phyloP scores from a whole-genome alignment of 2,329 filamentous ascomycete species.

The Ophiosphaerella korrae region DNA sequence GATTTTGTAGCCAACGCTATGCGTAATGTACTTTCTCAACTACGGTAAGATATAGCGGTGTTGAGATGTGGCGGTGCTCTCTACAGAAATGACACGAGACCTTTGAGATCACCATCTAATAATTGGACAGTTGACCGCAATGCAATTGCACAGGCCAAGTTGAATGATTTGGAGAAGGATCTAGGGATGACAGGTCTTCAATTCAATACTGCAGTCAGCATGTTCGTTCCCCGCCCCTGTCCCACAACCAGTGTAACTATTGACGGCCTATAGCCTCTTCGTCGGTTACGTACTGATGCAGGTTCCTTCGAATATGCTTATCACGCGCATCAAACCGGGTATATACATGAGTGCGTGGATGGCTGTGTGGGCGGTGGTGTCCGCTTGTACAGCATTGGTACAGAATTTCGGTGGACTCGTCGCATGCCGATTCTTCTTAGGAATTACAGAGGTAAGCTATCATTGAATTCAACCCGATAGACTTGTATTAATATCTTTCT shows the following conservation, averaged over 20 bases:
- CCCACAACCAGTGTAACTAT: background rate
- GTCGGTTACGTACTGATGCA: slow-evolving; percentile 49
- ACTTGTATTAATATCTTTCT: background rate
- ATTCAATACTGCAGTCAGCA: slow-evolving; percentile 57
- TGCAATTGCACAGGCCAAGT: slow-evolving; percentile 67
- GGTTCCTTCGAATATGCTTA: slow-evolving; percentile 52
- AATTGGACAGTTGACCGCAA: slow-evolving; percentile 56
- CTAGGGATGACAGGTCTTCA: slow-evolving; percentile 33
- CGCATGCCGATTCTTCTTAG: slow-evolving; percentile 36
- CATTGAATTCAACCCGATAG: background rate
- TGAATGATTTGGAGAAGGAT: slow-evolving; percentile 67
- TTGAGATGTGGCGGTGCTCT: too few relatives aligned
- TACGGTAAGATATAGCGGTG: slow-evolving; percentile 11
- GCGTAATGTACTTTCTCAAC: slow-evolving; percentile 51
- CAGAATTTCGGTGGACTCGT: slow-evolving; percentile 42
- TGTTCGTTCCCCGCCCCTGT: slow-evolving; percentile 11
- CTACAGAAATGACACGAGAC: too few relatives aligned
- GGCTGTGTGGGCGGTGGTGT: slow-evolving; percentile 44
- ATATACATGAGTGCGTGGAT: slow-evolving; percentile 45
- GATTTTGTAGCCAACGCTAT: slow-evolving; percentile 44
- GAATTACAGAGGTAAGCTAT: slow-evolving; percentile 29
- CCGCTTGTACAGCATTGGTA: slow-evolving; percentile 39
- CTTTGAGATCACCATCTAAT: too few relatives aligned
- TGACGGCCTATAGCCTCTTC: slow-evolving; percentile 50
- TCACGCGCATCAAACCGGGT: slow-evolving; percentile 41